phyloP scores from a whole-genome alignment of 2,329 filamentous ascomycete species.

The Pseudogymnoascus sp. region DNA sequence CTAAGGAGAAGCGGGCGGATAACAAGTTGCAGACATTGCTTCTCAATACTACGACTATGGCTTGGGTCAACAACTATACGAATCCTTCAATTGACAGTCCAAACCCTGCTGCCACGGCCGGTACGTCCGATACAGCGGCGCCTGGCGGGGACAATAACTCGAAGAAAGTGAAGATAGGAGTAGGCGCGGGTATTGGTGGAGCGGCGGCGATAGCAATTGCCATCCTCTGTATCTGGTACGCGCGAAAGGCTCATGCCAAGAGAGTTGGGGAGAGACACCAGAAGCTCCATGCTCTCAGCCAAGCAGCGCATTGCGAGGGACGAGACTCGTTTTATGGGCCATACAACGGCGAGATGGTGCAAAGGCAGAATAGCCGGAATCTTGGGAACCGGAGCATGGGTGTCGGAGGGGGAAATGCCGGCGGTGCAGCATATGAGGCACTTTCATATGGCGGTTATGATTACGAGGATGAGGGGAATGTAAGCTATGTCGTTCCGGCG shows the following conservation, averaged over 20 bases:
- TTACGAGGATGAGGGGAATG: constrained; percentile 28
- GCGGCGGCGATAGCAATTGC: constrained; percentile 29
- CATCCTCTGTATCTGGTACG: constrained; percentile 41
- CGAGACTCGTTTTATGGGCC: background rate
- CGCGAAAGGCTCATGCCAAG: constrained; percentile 36
- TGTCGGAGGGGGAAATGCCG: constrained; percentile 19
- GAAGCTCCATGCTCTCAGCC: constrained; percentile 44
- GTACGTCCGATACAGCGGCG: constrained; percentile 22
- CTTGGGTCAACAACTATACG: constrained; percentile 50
- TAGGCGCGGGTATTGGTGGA: constrained; percentile 56
- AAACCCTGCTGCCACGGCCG: constrained; percentile 15
- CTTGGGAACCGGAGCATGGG: background rate
- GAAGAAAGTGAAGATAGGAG: constrained; percentile 50
- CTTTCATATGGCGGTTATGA: constrained; percentile 25
- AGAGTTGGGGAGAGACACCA: constrained; percentile 41
- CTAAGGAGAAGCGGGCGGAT: constrained; percentile 32
- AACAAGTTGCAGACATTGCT: constrained; percentile 33
- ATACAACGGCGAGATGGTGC: constrained; percentile 12
- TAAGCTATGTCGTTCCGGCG: constrained; percentile 35
- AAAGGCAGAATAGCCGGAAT: constrained; percentile 15
- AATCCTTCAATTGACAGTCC: constrained; percentile 33
- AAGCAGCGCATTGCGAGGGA: constrained; percentile 37
- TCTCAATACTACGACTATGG: constrained; percentile 53
- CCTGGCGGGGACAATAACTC: constrained; percentile 20
- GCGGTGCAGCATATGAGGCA: constrained; percentile 23